Percentiles rank a stretch among this genome's conserved stretches.
Evolutionary conservation across 352 stramenopile genomes (phyloP).

Genomic region (Pythium dissotocum): DNA sequence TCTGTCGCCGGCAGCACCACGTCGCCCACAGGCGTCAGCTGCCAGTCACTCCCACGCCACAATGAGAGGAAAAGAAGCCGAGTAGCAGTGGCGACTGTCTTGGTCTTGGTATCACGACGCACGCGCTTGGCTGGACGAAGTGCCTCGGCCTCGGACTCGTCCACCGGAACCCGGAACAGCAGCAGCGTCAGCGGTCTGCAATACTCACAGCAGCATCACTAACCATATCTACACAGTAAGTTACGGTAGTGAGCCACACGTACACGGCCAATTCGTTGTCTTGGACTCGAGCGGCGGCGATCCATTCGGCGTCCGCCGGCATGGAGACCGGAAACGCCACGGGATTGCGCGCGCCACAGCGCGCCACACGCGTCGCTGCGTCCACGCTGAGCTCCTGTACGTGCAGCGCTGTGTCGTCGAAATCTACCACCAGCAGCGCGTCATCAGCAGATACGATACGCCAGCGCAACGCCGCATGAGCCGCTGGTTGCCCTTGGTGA

Average conservation of each 20-base stretch:
- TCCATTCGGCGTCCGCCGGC: slow-evolving; percentile 7
- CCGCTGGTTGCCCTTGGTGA: neutral
- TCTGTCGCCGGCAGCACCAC: slow-evolving; percentile 1
- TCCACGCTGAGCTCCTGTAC: slow-evolving; percentile 14
- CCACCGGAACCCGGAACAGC: slow-evolving; percentile 1
- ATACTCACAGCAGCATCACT: neutral
- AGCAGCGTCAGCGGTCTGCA: slow-evolving; percentile 18
- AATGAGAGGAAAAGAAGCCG: slow-evolving; percentile 17
- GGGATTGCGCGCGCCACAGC: slow-evolving; percentile 3
- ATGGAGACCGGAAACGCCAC: neutral
- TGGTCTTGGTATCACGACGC: slow-evolving; percentile 7
- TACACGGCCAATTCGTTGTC: slow-evolving; percentile 15
- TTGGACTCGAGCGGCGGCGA: slow-evolving; percentile 13
- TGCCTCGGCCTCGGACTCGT: neutral
- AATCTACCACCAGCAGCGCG: slow-evolving; percentile 14
- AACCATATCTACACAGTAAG: neutral
- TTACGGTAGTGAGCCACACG: neutral
- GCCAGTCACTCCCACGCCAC: slow-evolving; percentile 7
- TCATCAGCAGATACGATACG: slow-evolving; percentile 21
- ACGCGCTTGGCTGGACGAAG: slow-evolving; percentile 17
- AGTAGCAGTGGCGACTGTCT: neutral
- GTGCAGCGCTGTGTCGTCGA: slow-evolving; percentile 6
- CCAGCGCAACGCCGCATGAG: slow-evolving; percentile 13
- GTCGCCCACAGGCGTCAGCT: slow-evolving; percentile 16
- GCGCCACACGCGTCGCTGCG: slow-evolving; percentile 13